Conservation (phyloP, 768 basidiomycete genomes). For the Lentinula sp. region DNA sequence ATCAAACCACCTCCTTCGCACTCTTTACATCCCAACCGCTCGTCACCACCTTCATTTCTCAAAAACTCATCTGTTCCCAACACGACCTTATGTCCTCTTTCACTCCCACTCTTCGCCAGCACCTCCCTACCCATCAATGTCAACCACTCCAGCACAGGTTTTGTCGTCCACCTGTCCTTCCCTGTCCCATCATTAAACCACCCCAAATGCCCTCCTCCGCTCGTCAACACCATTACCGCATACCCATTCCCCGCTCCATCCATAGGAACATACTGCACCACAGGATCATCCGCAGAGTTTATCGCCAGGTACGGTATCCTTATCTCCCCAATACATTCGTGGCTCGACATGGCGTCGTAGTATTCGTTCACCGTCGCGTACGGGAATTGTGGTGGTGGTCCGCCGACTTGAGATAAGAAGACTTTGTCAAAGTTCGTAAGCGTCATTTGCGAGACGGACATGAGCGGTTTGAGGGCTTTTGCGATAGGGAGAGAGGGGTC, state of each 20-base stretch:
- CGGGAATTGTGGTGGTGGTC: constrained; percentile 34
- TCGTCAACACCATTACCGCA: constrained; percentile 56
- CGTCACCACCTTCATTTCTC: not conserved
- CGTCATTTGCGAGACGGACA: constrained; percentile 22
- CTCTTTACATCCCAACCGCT: constrained; percentile 3
- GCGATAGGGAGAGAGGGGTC: constrained; percentile 26
- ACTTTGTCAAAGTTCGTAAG: constrained; percentile 32
- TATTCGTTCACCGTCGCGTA: constrained; percentile 40
- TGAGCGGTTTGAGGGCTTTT: constrained; percentile 6
- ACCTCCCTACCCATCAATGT: constrained; percentile 7
- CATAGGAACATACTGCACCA: constrained; percentile 59
- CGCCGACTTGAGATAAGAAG: constrained; percentile 37
- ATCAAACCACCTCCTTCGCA: constrained; percentile 1
- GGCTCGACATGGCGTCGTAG: constrained; percentile 51
- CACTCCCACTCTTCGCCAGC: not conserved
- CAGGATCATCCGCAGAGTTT: constrained; percentile 73
- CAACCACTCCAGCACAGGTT: constrained; percentile 36
- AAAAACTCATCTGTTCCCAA: not conserved
- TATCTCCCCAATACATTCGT: constrained; percentile 51
- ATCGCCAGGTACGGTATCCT: constrained; percentile 71
- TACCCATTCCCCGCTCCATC: constrained; percentile 46
- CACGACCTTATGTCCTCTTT: not conserved
- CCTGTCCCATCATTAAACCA: constrained; percentile 61
- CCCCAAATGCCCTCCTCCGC: constrained; percentile 71
- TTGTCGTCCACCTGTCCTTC: constrained; percentile 35